Conservation (phyloP, 2,329 filamentous ascomycete species). For the Trichoderma polysporum region DNA sequence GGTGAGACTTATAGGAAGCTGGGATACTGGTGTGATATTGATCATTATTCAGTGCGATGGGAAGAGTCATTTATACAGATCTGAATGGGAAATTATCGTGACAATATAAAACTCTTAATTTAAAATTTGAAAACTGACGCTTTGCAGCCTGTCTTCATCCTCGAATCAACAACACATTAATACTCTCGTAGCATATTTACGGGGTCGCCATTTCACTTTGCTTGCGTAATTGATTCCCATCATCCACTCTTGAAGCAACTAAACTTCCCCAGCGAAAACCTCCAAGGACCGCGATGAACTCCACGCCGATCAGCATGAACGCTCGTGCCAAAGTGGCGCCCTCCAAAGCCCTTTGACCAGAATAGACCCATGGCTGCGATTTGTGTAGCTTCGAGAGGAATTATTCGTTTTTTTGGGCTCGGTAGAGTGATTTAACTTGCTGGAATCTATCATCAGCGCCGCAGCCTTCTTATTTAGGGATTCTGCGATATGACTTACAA, state of each 20-base stretch:
- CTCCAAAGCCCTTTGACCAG: conserved; percentile 48
- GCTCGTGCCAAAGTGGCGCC: conserved; percentile 51
- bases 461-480: not conserved
- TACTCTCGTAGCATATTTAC: no score
- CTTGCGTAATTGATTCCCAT: not conserved
- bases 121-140: not conserved
- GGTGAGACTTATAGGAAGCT: no score
- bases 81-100: no score
- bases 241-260: conserved; percentile 47
- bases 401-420: not conserved
- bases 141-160: not conserved
- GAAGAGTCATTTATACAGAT: no score
- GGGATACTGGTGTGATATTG: no score
- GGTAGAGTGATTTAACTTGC: not conserved
- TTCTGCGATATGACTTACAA: not conserved
- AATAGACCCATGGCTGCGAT: conserved; percentile 46
- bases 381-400: not conserved
- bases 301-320: conserved; percentile 47
- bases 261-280: conserved; percentile 50
- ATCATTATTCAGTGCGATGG: no score
- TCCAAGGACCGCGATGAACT: conserved; percentile 50
- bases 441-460: not conserved
- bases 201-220: no score
- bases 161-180: not conserved
- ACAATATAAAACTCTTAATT: no score